These are phyloP conservation scores for Chrysoporthe cubensis DNA, from an alignment of 2,329 filamentous ascomycete genomes.

Conservation along the genomic window DNA sequence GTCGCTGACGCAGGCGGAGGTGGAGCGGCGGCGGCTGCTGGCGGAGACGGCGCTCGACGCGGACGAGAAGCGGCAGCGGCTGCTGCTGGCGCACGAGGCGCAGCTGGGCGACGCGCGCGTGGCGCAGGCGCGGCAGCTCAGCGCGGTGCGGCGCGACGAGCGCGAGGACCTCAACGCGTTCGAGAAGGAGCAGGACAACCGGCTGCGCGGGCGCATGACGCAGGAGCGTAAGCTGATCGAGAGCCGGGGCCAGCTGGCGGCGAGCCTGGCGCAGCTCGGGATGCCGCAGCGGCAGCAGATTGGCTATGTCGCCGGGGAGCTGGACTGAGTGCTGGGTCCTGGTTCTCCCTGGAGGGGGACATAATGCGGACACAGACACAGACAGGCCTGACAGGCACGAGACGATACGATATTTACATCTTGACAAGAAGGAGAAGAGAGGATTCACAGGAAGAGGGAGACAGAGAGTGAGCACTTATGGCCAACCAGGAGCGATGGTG, in stretches of 20 bases:
- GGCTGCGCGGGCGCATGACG: constrained; percentile 50
- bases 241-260: constrained; percentile 45
- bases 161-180: constrained; percentile 54
- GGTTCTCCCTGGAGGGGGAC: not conserved
- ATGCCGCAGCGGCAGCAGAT: constrained; percentile 52
- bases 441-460: not conserved
- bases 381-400: not conserved
- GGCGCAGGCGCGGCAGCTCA: constrained; percentile 54
- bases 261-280: constrained; percentile 38
- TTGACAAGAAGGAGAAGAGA: not conserved
- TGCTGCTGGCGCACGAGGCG: constrained; percentile 54
- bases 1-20: constrained; percentile 49
- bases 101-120: constrained; percentile 50
- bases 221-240: constrained; percentile 58
- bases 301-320: constrained; percentile 59
- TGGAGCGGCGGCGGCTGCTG: constrained; percentile 48
- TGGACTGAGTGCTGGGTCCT: constrained; percentile 41
- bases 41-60: constrained; percentile 52
- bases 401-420: not conserved
- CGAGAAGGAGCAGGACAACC: constrained; percentile 50
- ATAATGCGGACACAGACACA: too few species aligned
- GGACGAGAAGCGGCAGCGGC: constrained; percentile 48
- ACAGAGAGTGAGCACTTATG: too few species aligned
- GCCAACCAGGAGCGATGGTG: not conserved
- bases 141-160: constrained; percentile 53